Percentiles rank a stretch among this genome's conserved stretches.
phyloP scores from a whole-genome alignment of 208 protist species.

The Crithidia brevicula region DNA sequence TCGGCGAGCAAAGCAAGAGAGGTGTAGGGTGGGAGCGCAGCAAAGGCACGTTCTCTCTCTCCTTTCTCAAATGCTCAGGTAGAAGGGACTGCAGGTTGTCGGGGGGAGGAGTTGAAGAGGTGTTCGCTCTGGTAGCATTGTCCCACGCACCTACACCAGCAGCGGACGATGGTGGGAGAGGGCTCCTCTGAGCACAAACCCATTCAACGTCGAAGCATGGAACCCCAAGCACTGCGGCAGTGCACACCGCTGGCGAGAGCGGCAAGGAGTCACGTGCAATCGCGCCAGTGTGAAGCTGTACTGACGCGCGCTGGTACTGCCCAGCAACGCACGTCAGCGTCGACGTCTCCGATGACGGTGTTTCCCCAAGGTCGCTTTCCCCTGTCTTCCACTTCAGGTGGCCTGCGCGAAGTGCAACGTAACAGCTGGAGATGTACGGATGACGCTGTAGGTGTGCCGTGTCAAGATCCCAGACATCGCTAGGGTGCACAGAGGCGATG shows the following conservation, averaged over 20 bases:
- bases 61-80: too few species aligned
- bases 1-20: too few species aligned
- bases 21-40: too few species aligned
- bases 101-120: too few species aligned
- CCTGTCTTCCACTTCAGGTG: constrained; percentile 4
- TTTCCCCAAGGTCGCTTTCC: background rate
- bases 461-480: constrained; percentile 23
- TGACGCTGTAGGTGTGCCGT: constrained; percentile 24
- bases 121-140: background rate
- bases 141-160: background rate
- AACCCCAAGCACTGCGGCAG: constrained; percentile 22
- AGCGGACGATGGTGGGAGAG: background rate
- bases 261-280: background rate
- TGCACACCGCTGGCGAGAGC: constrained; percentile 26
- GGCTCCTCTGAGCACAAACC: too few species aligned
- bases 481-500: constrained; percentile 7
- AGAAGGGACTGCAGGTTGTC: too few species aligned
- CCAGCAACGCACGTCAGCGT: background rate
- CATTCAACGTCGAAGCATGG: constrained; percentile 23
- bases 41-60: too few species aligned
- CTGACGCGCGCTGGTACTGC: background rate
- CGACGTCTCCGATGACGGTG: background rate
- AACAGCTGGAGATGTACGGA: constrained; percentile 18
- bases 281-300: too few species aligned
- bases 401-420: constrained; percentile 22